phyloP scores from a whole-genome alignment of 345 rosid species.

The Eucalyptus globulus region DNA sequence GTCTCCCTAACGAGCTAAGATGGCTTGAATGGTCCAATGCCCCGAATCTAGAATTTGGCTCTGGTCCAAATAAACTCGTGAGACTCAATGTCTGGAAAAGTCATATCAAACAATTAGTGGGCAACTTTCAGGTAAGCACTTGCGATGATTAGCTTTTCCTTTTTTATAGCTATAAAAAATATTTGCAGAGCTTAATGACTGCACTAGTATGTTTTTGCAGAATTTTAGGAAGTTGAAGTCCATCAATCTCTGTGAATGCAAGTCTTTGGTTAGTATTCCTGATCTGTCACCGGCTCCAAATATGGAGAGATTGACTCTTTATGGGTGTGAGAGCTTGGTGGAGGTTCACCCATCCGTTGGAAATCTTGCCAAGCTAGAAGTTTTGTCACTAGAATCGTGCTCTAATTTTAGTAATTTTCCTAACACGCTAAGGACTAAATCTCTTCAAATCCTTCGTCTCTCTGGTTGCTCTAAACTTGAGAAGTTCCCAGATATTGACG shows the following conservation, averaged over 20 bases:
- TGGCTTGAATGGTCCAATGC: too few relatives aligned
- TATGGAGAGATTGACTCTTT: rapidly evolving
- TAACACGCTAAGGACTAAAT: background rate
- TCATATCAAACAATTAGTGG: too few relatives aligned
- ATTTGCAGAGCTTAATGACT: too few relatives aligned
- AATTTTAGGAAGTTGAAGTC: background rate
- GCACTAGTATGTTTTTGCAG: background rate
- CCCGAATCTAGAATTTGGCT: too few relatives aligned
- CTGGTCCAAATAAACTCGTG: background rate
- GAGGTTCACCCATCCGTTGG: background rate
- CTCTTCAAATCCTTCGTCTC: background rate
- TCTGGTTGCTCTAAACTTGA: too few relatives aligned
- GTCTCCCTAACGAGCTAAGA: too few relatives aligned
- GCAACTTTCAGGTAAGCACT: too few relatives aligned
- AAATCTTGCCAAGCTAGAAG: background rate
- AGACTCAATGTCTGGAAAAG: too few relatives aligned
- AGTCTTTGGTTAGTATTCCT: background rate
- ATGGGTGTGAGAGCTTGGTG: background rate
- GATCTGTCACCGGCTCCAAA: background rate
- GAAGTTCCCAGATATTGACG: too few relatives aligned
- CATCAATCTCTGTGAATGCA: background rate
- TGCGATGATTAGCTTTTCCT: too few relatives aligned
- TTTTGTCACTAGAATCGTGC: rapidly evolving
- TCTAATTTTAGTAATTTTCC: background rate
- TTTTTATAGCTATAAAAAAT: too few relatives aligned